These are phyloP conservation scores for Platismatia glauca DNA, from an alignment of 495 filamentous ascomycete species.

Conservation along the genomic window DNA sequence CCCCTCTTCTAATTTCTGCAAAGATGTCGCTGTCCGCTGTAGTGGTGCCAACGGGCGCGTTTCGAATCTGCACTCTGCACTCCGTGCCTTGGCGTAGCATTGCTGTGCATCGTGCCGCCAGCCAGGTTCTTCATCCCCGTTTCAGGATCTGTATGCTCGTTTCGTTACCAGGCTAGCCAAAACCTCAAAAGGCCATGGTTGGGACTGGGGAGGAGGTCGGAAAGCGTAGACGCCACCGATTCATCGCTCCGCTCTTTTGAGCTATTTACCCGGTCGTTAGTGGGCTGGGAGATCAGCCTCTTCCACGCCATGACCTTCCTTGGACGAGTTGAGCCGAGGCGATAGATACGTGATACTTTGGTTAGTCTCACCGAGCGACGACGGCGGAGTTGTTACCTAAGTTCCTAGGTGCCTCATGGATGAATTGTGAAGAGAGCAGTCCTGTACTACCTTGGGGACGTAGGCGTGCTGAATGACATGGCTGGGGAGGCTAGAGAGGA, in stretches of 20 bases:
- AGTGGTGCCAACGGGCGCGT: background rate
- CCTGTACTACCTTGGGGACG: background rate
- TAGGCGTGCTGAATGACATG: too few species aligned
- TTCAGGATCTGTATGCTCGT: conserved; percentile 17
- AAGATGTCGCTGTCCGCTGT: background rate
- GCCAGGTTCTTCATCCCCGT: background rate
- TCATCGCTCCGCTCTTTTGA: conserved; percentile 9
- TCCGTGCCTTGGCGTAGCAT: background rate
- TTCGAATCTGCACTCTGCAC: background rate
- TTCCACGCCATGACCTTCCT: conserved; percentile 9
- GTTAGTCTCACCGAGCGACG: background rate
- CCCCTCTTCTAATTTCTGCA: background rate
- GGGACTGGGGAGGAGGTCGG: background rate
- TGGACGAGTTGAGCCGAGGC: conserved; percentile 1
- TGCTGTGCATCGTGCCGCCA: background rate
- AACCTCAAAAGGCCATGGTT: too few species aligned
- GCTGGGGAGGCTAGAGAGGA: background rate
- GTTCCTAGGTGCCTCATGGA: background rate
- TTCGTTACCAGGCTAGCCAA: background rate
- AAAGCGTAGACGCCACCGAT: conserved; percentile 2
- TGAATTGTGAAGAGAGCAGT: background rate
- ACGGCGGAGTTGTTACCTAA: background rate
- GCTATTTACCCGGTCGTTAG: conserved; percentile 8
- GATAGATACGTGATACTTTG: background rate
- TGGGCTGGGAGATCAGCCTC: conserved; percentile 12